Evolutionary conservation across 140 eudicot genomes (phyloP).

Genomic region (Stevia rebaudiana): DNA sequence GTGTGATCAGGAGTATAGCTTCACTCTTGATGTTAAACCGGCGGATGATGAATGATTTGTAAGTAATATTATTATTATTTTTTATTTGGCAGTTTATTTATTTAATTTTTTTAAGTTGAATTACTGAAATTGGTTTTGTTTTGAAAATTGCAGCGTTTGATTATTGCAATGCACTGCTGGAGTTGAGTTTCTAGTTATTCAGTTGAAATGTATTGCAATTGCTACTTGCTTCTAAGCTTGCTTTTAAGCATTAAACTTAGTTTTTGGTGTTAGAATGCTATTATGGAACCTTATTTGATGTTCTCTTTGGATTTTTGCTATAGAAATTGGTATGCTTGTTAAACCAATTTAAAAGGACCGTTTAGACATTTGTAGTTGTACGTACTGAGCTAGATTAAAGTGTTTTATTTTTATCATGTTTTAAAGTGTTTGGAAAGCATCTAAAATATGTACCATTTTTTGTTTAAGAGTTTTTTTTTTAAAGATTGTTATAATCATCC

Average conservation of each 20-base stretch:
- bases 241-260: not conserved
- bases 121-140: not conserved
- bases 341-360: no score
- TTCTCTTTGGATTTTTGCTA: not conserved
- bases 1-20: constrained; percentile 31
- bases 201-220: not conserved
- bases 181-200: not conserved
- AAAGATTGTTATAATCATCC: no score
- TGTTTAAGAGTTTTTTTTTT: no score
- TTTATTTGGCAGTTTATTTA: not conserved
- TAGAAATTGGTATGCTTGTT: no score
- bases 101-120: not conserved
- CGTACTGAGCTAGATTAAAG: no score
- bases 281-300: not conserved
- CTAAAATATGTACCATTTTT: no score
- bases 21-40: constrained; percentile 58
- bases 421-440: no score
- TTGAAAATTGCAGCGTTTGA: not conserved
- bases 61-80: not conserved
- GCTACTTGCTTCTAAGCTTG: not conserved
- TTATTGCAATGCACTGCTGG: not conserved
- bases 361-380: no score
- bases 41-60: constrained; percentile 13
- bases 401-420: no score
- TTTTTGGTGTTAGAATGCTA: not conserved